A percentile compares a stretch with the other conserved stretches of the same genome.
phyloP scores from a whole-genome alignment of 805 yeast genomes.

The Tetrapisispora iriomotensis region DNA sequence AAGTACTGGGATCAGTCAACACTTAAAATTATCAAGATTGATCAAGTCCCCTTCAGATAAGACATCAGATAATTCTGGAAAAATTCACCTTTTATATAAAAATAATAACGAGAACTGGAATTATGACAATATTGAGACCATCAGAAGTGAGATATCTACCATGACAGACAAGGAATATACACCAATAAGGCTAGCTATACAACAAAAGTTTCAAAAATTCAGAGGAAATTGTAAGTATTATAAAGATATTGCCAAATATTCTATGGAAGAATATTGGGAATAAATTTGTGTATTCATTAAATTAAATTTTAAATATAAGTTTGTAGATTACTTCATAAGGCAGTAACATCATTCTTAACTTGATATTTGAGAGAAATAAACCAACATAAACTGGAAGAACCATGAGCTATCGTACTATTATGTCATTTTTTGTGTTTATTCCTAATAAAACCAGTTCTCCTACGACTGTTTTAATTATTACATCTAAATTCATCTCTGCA shows the following conservation, averaged over 20 bases:
- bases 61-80: neutral
- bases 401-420: slow-evolving; percentile 12
- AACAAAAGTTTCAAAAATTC: slow-evolving; percentile 10
- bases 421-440: slow-evolving; percentile 20
- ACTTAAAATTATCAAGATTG: too few species aligned
- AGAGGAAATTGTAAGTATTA: slow-evolving; percentile 12
- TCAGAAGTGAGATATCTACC: neutral
- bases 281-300: too few species aligned
- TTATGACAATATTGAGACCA: slow-evolving; percentile 1
- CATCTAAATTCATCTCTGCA: slow-evolving; percentile 18
- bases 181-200: slow-evolving; percentile 14
- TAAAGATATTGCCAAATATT: slow-evolving; percentile 14
- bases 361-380: too few species aligned
- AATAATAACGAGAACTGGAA: neutral
- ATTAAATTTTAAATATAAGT: neutral
- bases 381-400: neutral
- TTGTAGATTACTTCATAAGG: too few species aligned
- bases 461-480: slow-evolving; percentile 16
- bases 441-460: slow-evolving; percentile 24
- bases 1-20: too few species aligned
- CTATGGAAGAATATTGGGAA: slow-evolving; percentile 14
- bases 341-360: too few species aligned
- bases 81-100: neutral
- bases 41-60: too few species aligned
- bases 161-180: neutral